Evolutionary conservation across 208 protist species (phyloP).

Genomic region (Trypanosoma cruzi): DNA sequence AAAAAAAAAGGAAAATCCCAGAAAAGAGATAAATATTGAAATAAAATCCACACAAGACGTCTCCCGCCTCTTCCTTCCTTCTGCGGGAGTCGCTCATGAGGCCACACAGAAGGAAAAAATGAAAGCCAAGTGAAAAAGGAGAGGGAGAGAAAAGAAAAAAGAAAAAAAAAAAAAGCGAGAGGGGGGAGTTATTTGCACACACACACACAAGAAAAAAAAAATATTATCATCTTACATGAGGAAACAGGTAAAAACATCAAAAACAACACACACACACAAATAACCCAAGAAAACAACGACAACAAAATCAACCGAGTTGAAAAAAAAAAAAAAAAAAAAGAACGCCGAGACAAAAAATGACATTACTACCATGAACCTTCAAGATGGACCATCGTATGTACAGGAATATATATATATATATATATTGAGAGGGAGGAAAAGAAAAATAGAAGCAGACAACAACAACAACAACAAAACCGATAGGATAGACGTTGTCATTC

Average conservation of each 20-base stretch:
- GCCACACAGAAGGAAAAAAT: not conserved
- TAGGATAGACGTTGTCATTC: too few relatives aligned
- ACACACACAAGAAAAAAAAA: constrained; percentile 1
- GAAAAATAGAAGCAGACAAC: not conserved
- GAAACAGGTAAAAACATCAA: not conserved
- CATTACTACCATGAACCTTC: too few relatives aligned
- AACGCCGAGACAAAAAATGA: too few relatives aligned
- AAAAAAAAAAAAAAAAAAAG: too few relatives aligned
- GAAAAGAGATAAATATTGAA: too few relatives aligned
- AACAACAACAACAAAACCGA: not conserved
- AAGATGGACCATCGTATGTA: too few relatives aligned
- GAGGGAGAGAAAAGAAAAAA: not conserved
- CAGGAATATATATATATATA: constrained; percentile 7
- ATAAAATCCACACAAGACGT: not conserved
- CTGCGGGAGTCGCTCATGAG: not conserved
- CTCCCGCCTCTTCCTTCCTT: not conserved
- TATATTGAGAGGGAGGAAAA: not conserved
- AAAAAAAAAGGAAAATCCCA: not conserved
- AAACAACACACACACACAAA: too few relatives aligned
- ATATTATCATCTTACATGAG: not conserved
- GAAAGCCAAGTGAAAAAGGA: not conserved
- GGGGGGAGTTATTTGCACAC: not conserved
- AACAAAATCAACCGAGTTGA: too few relatives aligned
- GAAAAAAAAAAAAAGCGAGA: not conserved
- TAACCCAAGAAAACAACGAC: too few relatives aligned